These are phyloP conservation scores for Cinnamomum micranthum DNA, from an alignment of 164 flowering plant species.

Conservation along the genomic window DNA sequence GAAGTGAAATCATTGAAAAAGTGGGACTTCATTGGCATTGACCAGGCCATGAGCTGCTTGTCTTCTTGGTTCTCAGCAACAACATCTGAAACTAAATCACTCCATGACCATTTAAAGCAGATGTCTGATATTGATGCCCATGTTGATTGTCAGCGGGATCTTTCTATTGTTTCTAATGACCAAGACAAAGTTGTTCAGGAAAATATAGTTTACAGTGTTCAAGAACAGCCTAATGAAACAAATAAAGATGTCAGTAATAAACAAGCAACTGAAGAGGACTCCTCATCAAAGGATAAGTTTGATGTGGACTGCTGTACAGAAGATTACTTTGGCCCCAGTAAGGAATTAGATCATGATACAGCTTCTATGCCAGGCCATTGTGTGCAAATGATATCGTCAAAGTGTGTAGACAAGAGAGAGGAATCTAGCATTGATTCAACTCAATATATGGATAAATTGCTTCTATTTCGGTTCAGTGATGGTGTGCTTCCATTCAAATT, in stretches of 20 bases:
- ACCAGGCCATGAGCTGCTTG: constrained; percentile 22
- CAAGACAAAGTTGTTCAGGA: neutral
- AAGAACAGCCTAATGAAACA: constrained; percentile 3
- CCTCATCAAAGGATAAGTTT: neutral
- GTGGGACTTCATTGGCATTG: constrained; percentile 28
- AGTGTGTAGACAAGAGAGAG: neutral
- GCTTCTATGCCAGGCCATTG: neutral
- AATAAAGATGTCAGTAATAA: neutral
- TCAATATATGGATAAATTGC: constrained; percentile 18
- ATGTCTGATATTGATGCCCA: neutral
- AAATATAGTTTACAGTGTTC: constrained; percentile 16
- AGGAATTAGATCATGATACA: neutral
- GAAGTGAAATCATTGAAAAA: constrained; percentile 31
- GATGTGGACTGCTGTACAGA: neutral
- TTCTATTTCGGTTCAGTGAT: constrained; percentile 24
- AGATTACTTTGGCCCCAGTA: neutral
- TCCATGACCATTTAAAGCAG: neutral
- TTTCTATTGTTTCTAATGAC: neutral
- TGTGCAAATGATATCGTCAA: neutral
- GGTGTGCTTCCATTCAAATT: constrained; percentile 23
- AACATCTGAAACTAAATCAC: constrained; percentile 11
- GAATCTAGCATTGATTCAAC: constrained; percentile 9
- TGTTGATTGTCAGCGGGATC: neutral
- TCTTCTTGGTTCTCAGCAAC: constrained; percentile 30
- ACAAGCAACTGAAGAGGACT: neutral